These are phyloP conservation scores for Microbotryum scabiosae DNA, from an alignment of 1,284 basidiomycete genomes.

Conservation along the genomic window DNA sequence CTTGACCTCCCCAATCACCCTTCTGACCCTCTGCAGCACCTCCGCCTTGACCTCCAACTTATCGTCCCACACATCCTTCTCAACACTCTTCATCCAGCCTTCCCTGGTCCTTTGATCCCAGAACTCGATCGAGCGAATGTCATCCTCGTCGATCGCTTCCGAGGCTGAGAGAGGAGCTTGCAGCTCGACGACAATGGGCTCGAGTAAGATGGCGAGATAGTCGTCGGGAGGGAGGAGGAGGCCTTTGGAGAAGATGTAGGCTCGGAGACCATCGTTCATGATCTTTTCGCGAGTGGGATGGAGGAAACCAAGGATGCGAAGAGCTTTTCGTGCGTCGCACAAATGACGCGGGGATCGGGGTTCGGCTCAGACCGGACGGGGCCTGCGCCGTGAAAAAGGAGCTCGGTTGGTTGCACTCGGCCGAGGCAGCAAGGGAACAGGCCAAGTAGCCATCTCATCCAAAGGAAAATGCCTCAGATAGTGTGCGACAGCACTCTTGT, in stretches of 20 bases:
- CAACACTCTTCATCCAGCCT: background rate
- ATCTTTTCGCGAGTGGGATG: background rate
- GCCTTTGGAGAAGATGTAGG: background rate
- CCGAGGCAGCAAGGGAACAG: background rate
- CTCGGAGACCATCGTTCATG: background rate
- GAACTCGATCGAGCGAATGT: constrained; percentile 10
- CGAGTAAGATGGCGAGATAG: background rate
- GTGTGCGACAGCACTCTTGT: background rate
- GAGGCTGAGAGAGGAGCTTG: background rate
- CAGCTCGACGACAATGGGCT: background rate
- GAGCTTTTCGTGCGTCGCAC: background rate
- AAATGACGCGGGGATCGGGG: background rate
- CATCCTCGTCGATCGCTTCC: background rate
- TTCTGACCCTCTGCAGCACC: background rate
- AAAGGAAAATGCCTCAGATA: background rate
- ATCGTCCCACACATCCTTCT: constrained; percentile 8
- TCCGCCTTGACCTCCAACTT: background rate
- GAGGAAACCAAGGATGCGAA: background rate
- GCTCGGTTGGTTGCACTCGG: background rate
- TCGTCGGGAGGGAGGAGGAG: background rate
- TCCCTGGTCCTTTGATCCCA: constrained; percentile 4
- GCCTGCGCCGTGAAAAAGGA: background rate
- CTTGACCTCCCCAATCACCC: background rate
- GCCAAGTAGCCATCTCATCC: background rate
- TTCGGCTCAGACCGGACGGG: too few relatives aligned